Base-by-base conservation (phyloP, 371 early-diverging fungal species). In the Apophysomyces sp. region DNA sequence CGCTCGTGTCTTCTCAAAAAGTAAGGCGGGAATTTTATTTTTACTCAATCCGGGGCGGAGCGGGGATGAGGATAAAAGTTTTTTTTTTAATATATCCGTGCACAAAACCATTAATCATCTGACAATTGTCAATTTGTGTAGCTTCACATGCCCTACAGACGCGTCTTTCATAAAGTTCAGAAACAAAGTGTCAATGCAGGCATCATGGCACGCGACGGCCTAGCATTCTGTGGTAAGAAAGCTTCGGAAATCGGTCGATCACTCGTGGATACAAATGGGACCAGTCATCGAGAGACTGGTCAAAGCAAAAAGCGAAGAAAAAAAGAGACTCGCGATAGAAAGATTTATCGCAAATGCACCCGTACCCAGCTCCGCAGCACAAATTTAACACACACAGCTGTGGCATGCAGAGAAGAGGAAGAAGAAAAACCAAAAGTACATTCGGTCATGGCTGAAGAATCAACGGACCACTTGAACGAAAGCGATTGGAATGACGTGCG, bases 41-140 rank as follows among this genome's bases (percentile, higher is more conserved):
- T 44, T 44, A 44, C 49, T 44, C 21, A 44, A 44, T 44, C 49
- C 49, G 49, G 49, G 49, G 49, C 49, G 49, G 49, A 44, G 49
- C 49, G 49, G 49, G 49, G 49, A 44, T 44, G 21, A 44, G 49
- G 49, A n/a, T 44, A 44, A 44, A 44, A 44, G 49, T 44, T 44
- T 44, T 44, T 44, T 44, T 21, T 9, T 18, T 21, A 9, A 18
- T 44, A 7, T 44, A 21, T 18, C 49, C 49, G 49, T 44, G 49
- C 49, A 44, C 49, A 44, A 44, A 44, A 44, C 21, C 16, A 44
- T 21, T 21, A 44, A 44, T 44, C 49, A 44, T 44, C 49, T 44
- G 49, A 44, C 49, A 21, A 18, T n/a, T 24, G n/a, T 44, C 49
- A 44, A 18, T 44, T 44, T 21, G 49, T 44, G 49, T 44, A 44